phyloP scores from a whole-genome alignment of 345 rosid genomes.

The Leavenworthia alabamica region DNA sequence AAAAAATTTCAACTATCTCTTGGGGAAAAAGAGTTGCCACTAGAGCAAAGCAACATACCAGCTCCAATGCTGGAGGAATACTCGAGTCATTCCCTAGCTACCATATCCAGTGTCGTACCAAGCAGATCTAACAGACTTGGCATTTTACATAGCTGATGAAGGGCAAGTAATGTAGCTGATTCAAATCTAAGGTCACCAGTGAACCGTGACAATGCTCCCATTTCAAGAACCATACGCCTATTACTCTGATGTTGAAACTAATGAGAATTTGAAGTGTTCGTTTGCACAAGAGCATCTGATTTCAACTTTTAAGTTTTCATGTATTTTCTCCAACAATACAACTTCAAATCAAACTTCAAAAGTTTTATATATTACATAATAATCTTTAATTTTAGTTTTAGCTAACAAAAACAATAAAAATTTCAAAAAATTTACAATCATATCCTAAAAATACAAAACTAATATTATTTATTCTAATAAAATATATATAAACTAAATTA shows the following conservation, averaged over 20 bases:
- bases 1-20: neutral
- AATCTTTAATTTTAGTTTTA: too few relatives aligned
- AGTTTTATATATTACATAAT: too few relatives aligned
- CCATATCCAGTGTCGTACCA: conserved; percentile 81
- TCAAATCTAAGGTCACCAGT: conserved; percentile 86
- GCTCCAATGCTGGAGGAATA: conserved; percentile 93
- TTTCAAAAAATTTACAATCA: too few relatives aligned
- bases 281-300: too few relatives aligned
- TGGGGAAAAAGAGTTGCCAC: neutral
- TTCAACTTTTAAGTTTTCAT: too few relatives aligned
- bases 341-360: too few relatives aligned
- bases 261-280: conserved; percentile 46
- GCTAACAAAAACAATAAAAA: too few relatives aligned
- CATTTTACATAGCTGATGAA: conserved; percentile 93
- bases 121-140: conserved; percentile 79
- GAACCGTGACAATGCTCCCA: conserved; percentile 90
- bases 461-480: too few relatives aligned
- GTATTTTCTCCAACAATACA: too few relatives aligned
- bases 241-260: conserved; percentile 7
- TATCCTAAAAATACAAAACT: too few relatives aligned
- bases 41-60: conserved; percentile 44
- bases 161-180: conserved; percentile 79
- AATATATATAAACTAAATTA: too few relatives aligned
- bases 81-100: conserved; percentile 84
- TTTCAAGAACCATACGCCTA: conserved; percentile 61